A percentile compares a stretch with the other conserved stretches of the same genome.
Conservation (phyloP, 345 rosid genomes). For the Hirschfeldia incana region DNA sequence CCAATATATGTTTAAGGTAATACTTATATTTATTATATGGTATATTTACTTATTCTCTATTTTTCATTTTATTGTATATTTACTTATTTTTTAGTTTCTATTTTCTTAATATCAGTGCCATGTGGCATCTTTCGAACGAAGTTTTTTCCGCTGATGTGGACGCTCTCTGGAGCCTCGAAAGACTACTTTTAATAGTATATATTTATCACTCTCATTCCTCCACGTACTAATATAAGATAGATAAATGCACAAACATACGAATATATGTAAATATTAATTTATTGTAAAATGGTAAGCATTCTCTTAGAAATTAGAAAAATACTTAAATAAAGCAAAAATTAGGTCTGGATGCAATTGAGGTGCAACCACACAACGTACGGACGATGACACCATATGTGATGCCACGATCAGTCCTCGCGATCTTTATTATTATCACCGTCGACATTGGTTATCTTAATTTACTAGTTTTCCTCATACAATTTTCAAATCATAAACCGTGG, state of each 20-base stretch:
- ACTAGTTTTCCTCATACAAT: too few species aligned
- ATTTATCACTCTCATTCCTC: background rate
- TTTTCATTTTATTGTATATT: too few species aligned
- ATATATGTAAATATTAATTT: too few species aligned
- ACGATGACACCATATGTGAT: background rate
- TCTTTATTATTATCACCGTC: background rate
- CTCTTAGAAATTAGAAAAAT: background rate
- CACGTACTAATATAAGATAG: background rate
- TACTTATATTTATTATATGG: too few species aligned
- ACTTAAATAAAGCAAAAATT: background rate
- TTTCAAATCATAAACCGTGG: too few species aligned
- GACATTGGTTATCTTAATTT: background rate
- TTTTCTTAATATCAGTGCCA: too few species aligned
- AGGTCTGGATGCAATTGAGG: background rate
- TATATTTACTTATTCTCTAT: too few species aligned
- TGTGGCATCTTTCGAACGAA: too few species aligned
- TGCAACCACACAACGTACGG: background rate
- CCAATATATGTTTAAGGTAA: too few species aligned
- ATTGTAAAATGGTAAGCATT: background rate
- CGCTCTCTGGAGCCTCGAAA: too few species aligned
- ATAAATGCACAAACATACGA: background rate
- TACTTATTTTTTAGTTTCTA: too few species aligned
- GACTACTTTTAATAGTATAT: background rate
- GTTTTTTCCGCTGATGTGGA: too few species aligned
- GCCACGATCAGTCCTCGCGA: constrained; percentile 25